Evolutionary conservation across 1,284 basidiomycete genomes (phyloP), one percentile per base, ranked within the genome.

Genomic region (Naganishia cerealis): DNA sequence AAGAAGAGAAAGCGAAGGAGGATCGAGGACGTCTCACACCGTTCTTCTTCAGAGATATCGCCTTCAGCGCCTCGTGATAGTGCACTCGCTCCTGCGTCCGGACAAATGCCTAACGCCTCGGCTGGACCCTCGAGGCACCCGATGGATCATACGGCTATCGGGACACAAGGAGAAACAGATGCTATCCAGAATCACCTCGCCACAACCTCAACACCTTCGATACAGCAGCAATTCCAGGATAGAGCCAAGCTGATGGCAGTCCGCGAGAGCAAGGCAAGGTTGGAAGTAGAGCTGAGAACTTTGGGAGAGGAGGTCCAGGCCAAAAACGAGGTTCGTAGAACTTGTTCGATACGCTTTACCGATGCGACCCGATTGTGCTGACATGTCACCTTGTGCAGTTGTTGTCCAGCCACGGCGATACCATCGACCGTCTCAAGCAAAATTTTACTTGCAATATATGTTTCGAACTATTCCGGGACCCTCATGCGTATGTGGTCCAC

Each of bases 371-470:
- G 21, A 13, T 40, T 54, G 9, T 18, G 40, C 18, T 26, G 10
- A 18, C 33, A 66, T 52, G n/a, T 39, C 33, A 24, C 33, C 38
- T 40, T 13, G 6, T 10, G 40, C 54, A 78, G 75, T 56, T 71
- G 1, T 68, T 77, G 39, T 70, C 69, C 21, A 57, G 70, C 12
- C 74, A 76, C 16, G 71, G 74, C n/a, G 70, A 67, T 13, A 72
- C 72, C 38, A 68, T 69, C 16, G 75, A 76, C 13, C 65, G 61
- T 2, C 48, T 81, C 36, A 71, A 70, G 18, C 76, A 80, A 39
- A 75, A 75, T 3, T 66, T 78, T 10, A 71, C 70, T 10, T 81
- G 79, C 65, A 69, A 69, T 7, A 76, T 81, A 26, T 81, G 79
- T 66, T 74, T 78, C 38, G 77, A 77, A 42, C 68, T 74, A 0